phyloP scores from a whole-genome alignment of 2,329 filamentous ascomycete genomes.

The Aspergillus sp. region DNA sequence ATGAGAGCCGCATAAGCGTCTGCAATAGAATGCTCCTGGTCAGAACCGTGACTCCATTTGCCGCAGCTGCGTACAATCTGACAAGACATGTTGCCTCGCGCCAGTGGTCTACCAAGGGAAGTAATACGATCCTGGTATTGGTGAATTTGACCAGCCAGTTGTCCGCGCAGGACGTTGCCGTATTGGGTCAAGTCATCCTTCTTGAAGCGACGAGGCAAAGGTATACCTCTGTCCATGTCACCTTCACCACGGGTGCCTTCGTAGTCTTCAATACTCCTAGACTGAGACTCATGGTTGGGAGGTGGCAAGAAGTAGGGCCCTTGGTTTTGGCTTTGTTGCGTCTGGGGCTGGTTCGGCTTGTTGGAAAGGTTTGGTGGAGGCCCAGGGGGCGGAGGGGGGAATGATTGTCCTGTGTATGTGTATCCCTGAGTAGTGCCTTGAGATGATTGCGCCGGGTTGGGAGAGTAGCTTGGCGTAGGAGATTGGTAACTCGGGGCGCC shows the following conservation, averaged over 20 bases:
- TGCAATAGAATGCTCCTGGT: conserved; percentile 72
- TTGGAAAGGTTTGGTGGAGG: conserved; percentile 19
- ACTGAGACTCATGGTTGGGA: conserved; percentile 24
- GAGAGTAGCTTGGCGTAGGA: conserved; percentile 3
- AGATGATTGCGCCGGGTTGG: conserved; percentile 6
- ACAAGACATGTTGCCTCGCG: conserved; percentile 29
- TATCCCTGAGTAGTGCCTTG: conserved; percentile 12
- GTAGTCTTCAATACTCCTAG: conserved; percentile 27
- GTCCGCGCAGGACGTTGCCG: conserved; percentile 31
- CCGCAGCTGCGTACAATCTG: conserved; percentile 63
- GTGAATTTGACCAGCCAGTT: conserved; percentile 37
- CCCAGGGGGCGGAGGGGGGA: conserved; percentile 34
- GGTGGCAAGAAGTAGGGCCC: conserved; percentile 38
- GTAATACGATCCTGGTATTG: conserved; percentile 35
- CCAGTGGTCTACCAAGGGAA: conserved; percentile 14
- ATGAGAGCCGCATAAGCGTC: conserved; percentile 83
- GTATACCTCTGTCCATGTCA: conserved; percentile 25
- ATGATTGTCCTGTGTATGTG: conserved; percentile 26
- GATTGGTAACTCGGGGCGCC: conserved; percentile 2
- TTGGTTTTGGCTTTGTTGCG: conserved; percentile 12
- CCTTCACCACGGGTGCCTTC: conserved; percentile 27
- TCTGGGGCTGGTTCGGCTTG: conserved; percentile 4
- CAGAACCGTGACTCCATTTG: conserved; percentile 95
- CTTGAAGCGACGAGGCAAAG: conserved; percentile 28
- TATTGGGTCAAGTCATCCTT: conserved; percentile 27